Percentiles rank a stretch among this genome's conserved stretches.
Conservation (phyloP, 805 yeast species). For the Candida railenensis region DNA sequence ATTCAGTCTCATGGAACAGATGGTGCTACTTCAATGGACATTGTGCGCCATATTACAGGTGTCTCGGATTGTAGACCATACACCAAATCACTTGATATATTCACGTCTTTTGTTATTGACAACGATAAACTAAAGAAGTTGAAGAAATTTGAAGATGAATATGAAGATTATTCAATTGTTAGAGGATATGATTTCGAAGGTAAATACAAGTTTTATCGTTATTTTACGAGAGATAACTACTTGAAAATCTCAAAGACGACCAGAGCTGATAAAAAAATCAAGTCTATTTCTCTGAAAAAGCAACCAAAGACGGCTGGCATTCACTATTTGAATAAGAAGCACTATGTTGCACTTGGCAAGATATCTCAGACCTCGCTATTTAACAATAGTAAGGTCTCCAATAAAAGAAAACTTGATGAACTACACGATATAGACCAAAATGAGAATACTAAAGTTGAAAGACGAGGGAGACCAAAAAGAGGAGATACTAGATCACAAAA, state of each 20-base stretch:
- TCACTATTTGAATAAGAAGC: slow-evolving; percentile 15
- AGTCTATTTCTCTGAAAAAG: slow-evolving; percentile 1
- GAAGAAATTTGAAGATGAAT: slow-evolving; percentile 26
- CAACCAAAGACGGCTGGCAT: slow-evolving; percentile 7
- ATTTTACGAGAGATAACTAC: slow-evolving; percentile 28
- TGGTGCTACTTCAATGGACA: slow-evolving; percentile 63
- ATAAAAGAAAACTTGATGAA: slow-evolving; percentile 5
- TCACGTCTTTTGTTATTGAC: slow-evolving; percentile 39
- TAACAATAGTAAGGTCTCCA: background rate
- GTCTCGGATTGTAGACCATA: slow-evolving; percentile 50
- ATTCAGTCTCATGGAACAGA: slow-evolving; percentile 35
- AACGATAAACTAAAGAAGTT: slow-evolving; percentile 22
- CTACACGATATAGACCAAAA: background rate
- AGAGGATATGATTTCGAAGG: slow-evolving; percentile 74
- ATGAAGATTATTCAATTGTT: slow-evolving; percentile 38
- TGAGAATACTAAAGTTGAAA: slow-evolving; percentile 1
- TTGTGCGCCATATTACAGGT: slow-evolving; percentile 54
- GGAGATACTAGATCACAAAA: background rate
- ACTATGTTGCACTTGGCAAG: slow-evolving; percentile 22
- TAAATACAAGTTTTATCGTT: slow-evolving; percentile 67
- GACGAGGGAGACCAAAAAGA: slow-evolving; percentile 6
- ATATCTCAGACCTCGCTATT: slow-evolving; percentile 21
- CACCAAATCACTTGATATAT: slow-evolving; percentile 49
- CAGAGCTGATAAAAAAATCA: slow-evolving; percentile 2
- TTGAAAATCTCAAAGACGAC: background rate